These are phyloP conservation scores for Capronia americana DNA, from an alignment of 2,329 filamentous ascomycete genomes.

Conservation along the genomic window DNA sequence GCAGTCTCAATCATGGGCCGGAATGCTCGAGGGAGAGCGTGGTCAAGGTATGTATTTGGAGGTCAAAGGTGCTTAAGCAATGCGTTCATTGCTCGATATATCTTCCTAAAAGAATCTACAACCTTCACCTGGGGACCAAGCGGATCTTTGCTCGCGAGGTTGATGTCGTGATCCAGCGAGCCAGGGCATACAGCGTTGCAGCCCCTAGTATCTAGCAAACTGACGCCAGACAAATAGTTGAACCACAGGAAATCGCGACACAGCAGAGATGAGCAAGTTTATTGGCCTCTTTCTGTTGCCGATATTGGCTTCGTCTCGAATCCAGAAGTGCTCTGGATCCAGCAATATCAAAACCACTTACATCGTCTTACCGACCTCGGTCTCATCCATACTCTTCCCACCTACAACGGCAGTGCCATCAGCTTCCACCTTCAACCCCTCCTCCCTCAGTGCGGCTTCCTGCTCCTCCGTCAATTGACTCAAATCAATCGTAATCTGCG, in stretches of 20 bases:
- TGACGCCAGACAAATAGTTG: neutral
- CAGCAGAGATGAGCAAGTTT: neutral
- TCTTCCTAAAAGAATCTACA: too few relatives aligned
- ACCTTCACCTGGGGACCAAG: too few relatives aligned
- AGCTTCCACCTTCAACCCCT: conserved; percentile 32
- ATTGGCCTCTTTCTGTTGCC: neutral
- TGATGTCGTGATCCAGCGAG: neutral
- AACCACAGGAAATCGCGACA: neutral
- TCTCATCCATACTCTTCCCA: conserved; percentile 1
- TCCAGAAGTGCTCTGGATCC: neutral
- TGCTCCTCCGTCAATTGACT: conserved; percentile 43
- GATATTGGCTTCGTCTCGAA: neutral
- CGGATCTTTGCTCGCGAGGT: neutral
- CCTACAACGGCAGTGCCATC: conserved; percentile 23
- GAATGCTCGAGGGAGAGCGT: too few relatives aligned
- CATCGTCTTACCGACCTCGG: neutral
- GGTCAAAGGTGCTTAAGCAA: neutral
- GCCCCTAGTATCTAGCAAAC: neutral
- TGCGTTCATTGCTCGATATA: too few relatives aligned
- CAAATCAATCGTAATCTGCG: conserved; percentile 61
- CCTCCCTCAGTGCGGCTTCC: conserved; percentile 36
- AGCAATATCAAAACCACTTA: neutral
- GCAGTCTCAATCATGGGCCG: too few relatives aligned
- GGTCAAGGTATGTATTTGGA: too few relatives aligned
- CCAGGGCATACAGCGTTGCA: neutral